phyloP scores from a whole-genome alignment of 129 eudicot species.

The Calendula officinalis region DNA sequence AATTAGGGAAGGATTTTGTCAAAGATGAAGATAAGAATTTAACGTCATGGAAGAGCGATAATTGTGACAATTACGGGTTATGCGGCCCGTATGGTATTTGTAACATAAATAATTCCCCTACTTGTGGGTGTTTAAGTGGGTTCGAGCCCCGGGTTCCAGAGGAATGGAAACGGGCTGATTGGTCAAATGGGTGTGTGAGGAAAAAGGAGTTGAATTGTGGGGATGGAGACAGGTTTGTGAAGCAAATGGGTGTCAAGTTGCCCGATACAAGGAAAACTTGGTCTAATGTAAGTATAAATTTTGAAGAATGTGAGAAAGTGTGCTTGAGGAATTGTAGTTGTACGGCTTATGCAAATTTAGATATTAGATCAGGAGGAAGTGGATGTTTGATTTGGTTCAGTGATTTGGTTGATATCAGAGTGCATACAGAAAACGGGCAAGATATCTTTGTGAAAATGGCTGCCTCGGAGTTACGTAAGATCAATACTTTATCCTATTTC shows the following conservation, averaged over 20 bases:
- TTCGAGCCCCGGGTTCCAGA: conserved; percentile 28
- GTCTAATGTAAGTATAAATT: conserved; percentile 38
- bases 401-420: conserved; percentile 52
- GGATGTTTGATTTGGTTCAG: conserved; percentile 58
- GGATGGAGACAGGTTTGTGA: conserved; percentile 40
- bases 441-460: conserved; percentile 51
- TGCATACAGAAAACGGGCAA: conserved; percentile 36
- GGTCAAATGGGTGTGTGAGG: conserved; percentile 46
- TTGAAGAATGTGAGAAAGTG: conserved; percentile 35
- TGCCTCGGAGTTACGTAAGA: conserved; percentile 42
- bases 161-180: conserved; percentile 37
- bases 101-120: conserved; percentile 12
- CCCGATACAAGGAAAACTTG: conserved; percentile 33
- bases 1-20: conserved; percentile 31
- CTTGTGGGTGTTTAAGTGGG: conserved; percentile 42
- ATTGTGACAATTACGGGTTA: conserved; percentile 32
- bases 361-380: conserved; percentile 27
- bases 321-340: conserved; percentile 49
- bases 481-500: background rate
- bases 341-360: conserved; percentile 41
- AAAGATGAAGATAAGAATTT: conserved; percentile 32
- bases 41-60: conserved; percentile 48
- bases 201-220: conserved; percentile 28
- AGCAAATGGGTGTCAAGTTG: conserved; percentile 22
- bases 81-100: conserved; percentile 43